These are phyloP conservation scores for Albugo candida DNA, from an alignment of 352 stramenopile species.

Conservation along the genomic window DNA sequence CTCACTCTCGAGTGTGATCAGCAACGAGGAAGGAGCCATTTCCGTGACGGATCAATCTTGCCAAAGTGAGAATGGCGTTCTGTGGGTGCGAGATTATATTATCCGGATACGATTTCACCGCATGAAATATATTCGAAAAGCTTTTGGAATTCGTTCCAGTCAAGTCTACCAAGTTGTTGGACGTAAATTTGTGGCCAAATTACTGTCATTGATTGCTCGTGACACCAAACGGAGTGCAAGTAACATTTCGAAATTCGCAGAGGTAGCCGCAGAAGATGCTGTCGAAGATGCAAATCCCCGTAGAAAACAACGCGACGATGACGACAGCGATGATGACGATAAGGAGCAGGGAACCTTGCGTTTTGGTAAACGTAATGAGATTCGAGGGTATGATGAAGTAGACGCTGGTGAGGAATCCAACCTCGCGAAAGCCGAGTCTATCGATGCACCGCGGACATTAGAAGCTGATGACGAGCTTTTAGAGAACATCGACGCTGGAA, in stretches of 20 bases:
- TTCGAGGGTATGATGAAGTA: conserved; percentile 78
- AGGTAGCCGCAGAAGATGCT: conserved; percentile 22
- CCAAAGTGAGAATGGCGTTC: conserved; percentile 70
- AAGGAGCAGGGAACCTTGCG: conserved; percentile 76
- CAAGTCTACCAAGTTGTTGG: conserved; percentile 82
- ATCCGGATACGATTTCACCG: conserved; percentile 89
- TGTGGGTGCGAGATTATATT: conserved; percentile 95
- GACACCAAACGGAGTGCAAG: conserved; percentile 85
- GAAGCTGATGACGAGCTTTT: conserved; percentile 12
- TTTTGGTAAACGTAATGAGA: conserved; percentile 61
- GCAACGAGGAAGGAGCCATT: conserved; percentile 79
- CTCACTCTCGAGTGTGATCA: conserved; percentile 84
- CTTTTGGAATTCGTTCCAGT: conserved; percentile 90
- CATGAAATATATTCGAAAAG: conserved; percentile 86
- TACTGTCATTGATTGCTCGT: conserved; percentile 87
- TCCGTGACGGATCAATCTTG: conserved; percentile 83
- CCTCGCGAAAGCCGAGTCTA: too few relatives aligned
- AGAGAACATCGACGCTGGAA: neutral
- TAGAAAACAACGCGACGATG: conserved; percentile 22
- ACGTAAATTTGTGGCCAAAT: conserved; percentile 78
- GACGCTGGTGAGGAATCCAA: conserved; percentile 83
- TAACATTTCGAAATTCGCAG: conserved; percentile 24
- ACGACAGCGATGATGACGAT: conserved; percentile 73
- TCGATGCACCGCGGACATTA: conserved; percentile 38
- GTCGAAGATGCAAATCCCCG: conserved; percentile 20